Base-by-base conservation (phyloP, 163 green algal species). In the Volvox carteri region DNA sequence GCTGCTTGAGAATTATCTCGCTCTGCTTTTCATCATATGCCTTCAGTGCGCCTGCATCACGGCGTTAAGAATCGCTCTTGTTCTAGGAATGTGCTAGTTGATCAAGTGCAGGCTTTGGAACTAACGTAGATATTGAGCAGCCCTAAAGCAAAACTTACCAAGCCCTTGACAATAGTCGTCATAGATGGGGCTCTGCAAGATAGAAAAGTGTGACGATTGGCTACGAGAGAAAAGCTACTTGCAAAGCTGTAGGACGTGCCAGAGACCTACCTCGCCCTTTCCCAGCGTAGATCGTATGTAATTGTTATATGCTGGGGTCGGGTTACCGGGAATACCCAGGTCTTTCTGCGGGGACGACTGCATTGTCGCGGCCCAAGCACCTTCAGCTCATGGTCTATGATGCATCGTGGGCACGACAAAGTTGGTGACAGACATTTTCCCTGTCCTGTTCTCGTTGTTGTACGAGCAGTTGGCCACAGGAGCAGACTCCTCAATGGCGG, bases 271-370 rank as follows among this genome's bases (percentile, higher is more conserved):
- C 86, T 95, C 92, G 4, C 65, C 70, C 46, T 92, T 94, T 1
- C 80, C 80, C 0, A 93, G 42, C 41, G 90, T 93, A 21, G 37
- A 50, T 1, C 81, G 74, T 23, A 95, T 88, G 37, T 91, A 95
- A 28, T 84, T 90, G 74, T 95, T 95, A 12, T 92, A 78, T 6
- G 84, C 91, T 19, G 92, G 92, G n/a, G 86, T 75, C 4, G 83
- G 83, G 37, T 88, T 67, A 19, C 68, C 62, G 19, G 2, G 4
- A 8, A 39, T 19, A 23, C 52, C 77, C 46, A 23, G 19, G 41
- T 11, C 74, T 33, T 48, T 12, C 75, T 84, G 75, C 12, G 50
- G 33, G 50, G 48, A 48, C 48, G 48, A 70, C 48, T 84, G 75
- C 75, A 84, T 84, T 68, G 4, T 72, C 19, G 60, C 37, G 54